Evolutionary conservation across 768 basidiomycete genomes (phyloP), one percentile per base, ranked within the genome.

Genomic region (Albatrellus ellisii): DNA sequence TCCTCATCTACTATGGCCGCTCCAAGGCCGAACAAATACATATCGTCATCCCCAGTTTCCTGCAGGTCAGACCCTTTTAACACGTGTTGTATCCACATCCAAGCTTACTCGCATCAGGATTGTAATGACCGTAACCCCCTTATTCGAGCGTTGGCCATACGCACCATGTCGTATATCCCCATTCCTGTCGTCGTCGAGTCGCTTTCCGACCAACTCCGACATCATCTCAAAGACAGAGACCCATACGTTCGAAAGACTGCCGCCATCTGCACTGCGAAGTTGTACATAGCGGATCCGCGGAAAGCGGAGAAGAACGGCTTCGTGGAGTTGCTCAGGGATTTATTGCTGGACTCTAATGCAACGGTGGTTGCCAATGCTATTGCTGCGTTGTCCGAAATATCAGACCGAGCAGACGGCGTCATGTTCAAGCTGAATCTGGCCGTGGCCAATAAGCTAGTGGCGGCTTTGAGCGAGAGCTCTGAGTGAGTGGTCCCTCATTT

Each of bases 171-270:
- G 6, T 97, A 95, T 56, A 98, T 99, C 53, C 89, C 91, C 26
- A 81, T 95, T 18, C 84, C 91, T 7, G 69, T 79, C 38, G 88
- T 97, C 46, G 80, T 81, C 10, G 82, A 87, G 43, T 74, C 86
- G 1, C 69, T 99, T 27, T 67, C 79, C 31, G 95, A 98, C 44
- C 94, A 91, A 40, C 67, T 99, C 24, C 76, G 89, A 46, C 90
- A 95, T 59, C 86, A 84, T 48, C 68, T 98, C 32, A 86, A 89
- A 54, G 95, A 99, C 59, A 71, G 79, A 12, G 94, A 99, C 59
- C 91, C 95, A 15, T 99, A 99, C 59, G 95, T 99, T 12, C 81
- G 95, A 46, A 99, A 99, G 66, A 99, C 95, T 4, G 91, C 94
- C 15, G 92, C 94, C 1, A 91, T 98, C 21, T 95, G 90, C 53